Evolutionary conservation across 2,329 filamentous ascomycete species (phyloP).

Genomic region (Harringtonia lauricola): DNA sequence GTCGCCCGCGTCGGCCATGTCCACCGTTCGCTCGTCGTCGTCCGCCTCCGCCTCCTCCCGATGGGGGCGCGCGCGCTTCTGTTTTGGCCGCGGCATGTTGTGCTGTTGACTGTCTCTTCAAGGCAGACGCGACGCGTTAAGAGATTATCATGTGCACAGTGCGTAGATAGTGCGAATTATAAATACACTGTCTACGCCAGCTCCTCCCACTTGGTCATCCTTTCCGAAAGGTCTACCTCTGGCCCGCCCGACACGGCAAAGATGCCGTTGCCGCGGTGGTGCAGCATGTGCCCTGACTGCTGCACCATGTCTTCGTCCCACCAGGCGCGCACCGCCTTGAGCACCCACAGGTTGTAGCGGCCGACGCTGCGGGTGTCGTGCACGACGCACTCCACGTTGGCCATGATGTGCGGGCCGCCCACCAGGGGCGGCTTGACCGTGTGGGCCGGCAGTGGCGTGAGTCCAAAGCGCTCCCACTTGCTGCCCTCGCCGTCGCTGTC

Average conservation of each 20-base stretch:
- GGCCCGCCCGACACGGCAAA: conserved; percentile 21
- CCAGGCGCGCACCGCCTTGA: conserved; percentile 22
- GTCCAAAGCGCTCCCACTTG: conserved; percentile 20
- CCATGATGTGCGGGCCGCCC: conserved; percentile 18
- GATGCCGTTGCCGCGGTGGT: conserved; percentile 22
- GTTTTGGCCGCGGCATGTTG: conserved; percentile 4
- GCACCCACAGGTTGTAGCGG: conserved; percentile 23
- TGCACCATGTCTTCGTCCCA: conserved; percentile 17
- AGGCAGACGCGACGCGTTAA: no score
- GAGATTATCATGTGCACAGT: not conserved
- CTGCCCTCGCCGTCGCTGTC: conserved; percentile 9
- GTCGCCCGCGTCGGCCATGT: not conserved
- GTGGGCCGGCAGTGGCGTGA: conserved; percentile 17
- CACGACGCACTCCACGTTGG: conserved; percentile 24
- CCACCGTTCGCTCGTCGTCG: not conserved
- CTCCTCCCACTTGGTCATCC: conserved; percentile 24
- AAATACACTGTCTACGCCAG: conserved; percentile 10
- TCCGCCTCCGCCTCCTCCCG: not conserved
- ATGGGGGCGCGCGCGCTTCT: conserved; percentile 5
- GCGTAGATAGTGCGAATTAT: not conserved
- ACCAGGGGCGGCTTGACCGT: conserved; percentile 21
- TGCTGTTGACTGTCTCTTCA: no score
- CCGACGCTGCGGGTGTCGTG: conserved; percentile 21
- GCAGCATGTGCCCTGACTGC: conserved; percentile 20
- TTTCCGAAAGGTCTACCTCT: conserved; percentile 19